Percentiles rank a stretch among this genome's conserved stretches.
Evolutionary conservation across 257 asterid genomes (phyloP).

Genomic region (Leonotis leonurus): DNA sequence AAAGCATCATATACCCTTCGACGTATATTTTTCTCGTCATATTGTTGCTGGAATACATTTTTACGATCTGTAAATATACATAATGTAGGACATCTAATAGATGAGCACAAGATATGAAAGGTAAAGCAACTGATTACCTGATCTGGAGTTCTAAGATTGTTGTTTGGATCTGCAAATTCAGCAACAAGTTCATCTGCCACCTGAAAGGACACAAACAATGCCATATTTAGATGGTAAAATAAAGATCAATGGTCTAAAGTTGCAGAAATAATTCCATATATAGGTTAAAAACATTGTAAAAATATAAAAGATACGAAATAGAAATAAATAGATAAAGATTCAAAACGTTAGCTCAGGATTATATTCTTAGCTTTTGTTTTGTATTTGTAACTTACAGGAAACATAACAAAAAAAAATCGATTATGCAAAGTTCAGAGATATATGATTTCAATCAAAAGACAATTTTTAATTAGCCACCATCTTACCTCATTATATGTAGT

Average conservation of each 20-base stretch:
- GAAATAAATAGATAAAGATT: too few relatives aligned
- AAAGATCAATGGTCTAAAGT: not conserved
- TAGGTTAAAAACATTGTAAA: not conserved
- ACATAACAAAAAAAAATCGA: too few relatives aligned
- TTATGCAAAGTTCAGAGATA: too few relatives aligned
- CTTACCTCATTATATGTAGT: slow-evolving; percentile 87
- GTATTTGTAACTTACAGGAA: too few relatives aligned
- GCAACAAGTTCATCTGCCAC: slow-evolving; percentile 92
- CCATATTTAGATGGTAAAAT: slow-evolving; percentile 15
- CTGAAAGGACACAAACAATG: slow-evolving; percentile 28
- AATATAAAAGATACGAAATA: not conserved
- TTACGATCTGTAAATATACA: slow-evolving; percentile 4
- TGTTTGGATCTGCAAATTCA: slow-evolving; percentile 62
- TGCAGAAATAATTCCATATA: not conserved
- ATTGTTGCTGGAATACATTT: slow-evolving; percentile 56
- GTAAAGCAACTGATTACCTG: slow-evolving; percentile 41
- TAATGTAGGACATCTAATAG: not conserved
- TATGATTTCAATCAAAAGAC: not conserved
- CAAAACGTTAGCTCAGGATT: too few relatives aligned
- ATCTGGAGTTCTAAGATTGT: slow-evolving; percentile 47
- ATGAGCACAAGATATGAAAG: slow-evolving; percentile 2
- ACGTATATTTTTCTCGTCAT: slow-evolving; percentile 81
- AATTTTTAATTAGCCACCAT: not conserved
- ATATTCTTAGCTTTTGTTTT: too few relatives aligned
- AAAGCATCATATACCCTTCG: slow-evolving; percentile 87